Evolutionary conservation across 768 basidiomycete genomes (phyloP), one percentile per base, ranked within the genome.

Genomic region (Gymnopilus dilepis): DNA sequence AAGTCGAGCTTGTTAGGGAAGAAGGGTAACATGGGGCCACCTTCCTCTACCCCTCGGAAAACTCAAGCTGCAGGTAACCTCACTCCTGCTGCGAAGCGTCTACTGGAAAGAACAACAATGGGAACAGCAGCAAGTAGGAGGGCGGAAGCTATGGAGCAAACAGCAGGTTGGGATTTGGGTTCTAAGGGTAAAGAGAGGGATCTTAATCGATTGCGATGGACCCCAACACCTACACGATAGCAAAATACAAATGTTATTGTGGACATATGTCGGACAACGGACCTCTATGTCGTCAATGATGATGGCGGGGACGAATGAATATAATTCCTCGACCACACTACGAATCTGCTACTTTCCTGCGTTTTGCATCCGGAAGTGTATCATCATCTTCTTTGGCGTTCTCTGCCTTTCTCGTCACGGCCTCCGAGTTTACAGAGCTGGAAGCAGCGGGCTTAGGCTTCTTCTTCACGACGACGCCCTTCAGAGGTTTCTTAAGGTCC

Each of bases 401-500:
- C 38, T 42, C 31, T 58, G 66, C 63, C 28, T 63, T 43, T 52
- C 69, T 60, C 22, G 67, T 3, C 8, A 60, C 33, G 31, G 65
- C 57, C 26, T 67, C 64, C n/a, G n/a, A n/a, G n/a, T n/a, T n/a
- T 43, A 69, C 43, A 19, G 72, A 53, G 47, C 37, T 67, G 56
- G 69, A 22, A 3, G 60, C 30, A 22, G 50, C 42, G 2, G 61
- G 61, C 69, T 89, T 91, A 13, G 78, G 60, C 72, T 86, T 92
- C 74, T 88, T 93, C 79, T 92, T 94, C 51, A 92, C 86, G 15
- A 94, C 77, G 7, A 93, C 89, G 19, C 92, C 92, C 69, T 92
- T 94, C 42, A 94, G 77, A 2, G 82, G 72, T 64, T 83, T 85
- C 74, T 91, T 93, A 33, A 71, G 66, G 38, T 89, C 86, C 70